Evolutionary conservation across 805 yeast genomes (phyloP), one percentile per base, ranked within the genome.

Genomic region (Metschnikowia similis): DNA sequence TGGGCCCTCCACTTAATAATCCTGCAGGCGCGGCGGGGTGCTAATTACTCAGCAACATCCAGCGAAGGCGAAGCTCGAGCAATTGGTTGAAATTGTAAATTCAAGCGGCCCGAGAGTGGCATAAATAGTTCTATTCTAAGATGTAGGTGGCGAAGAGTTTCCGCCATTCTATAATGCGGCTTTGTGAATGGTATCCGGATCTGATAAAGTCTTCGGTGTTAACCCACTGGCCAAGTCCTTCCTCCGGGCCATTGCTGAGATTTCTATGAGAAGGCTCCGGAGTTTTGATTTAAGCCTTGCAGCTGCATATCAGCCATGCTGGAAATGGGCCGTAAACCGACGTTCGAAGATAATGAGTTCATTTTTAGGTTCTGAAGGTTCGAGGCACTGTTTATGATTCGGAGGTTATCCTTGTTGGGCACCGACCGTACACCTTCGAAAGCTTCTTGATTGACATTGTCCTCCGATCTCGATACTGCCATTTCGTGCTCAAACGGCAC

Each of bases 351-450:
- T 3, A 42, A 46, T 17, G 28, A 30, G 31, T 44, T 52, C 27
- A 50, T 45, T 37, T 54, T 55, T 21, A 37, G 40, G 31, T 58
- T 64, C 46, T 62, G 66, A 29, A 69, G 50, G 50, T 69, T 67
- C 1, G 66, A 60, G 63, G 71, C 68, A 49, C 73, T 69, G 52
- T 59, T 64, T 28, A 63, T 67, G 4, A 66, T 51, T 9, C 71
- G 56, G 30, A 66, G 54, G 26, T 50, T 50, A 46, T 53, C 59
- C 17, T 48, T 47, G 31, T 48, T 44, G 17, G 44, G 48, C 10
- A 43, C 28, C 11, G 39, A 27, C 40, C 28, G 34, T 16, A 35
- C 28, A 16, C 39, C 11, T 11, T 43, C 46, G 14, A 43, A 35
- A 8, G 16, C 40, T 10, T 35, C 46, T 11, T 29, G 46, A 13